Conservation (phyloP, 176 grass and related monocot species). For the Olyra latifolia region DNA sequence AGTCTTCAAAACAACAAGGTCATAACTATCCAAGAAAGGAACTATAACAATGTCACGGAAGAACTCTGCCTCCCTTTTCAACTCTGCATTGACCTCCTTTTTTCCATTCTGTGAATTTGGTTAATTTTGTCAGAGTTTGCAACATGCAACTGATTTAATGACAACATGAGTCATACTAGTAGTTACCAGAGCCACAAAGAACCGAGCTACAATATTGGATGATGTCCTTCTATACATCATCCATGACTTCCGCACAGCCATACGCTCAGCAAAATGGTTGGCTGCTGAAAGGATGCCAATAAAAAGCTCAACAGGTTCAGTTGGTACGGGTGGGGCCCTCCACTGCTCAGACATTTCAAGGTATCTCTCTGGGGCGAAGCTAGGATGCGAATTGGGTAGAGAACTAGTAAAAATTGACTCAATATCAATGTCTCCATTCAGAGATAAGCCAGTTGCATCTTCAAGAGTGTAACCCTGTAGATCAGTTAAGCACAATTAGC, state of each 20-base stretch:
- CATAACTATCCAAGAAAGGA: constrained; percentile 96
- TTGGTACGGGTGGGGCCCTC: constrained; percentile 66
- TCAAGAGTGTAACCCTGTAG: constrained; percentile 81
- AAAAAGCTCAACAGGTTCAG: constrained; percentile 83
- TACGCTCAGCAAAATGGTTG: constrained; percentile 93
- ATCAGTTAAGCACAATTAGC: constrained; percentile 10
- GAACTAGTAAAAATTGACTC: constrained; percentile 79
- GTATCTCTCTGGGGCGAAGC: constrained; percentile 65
- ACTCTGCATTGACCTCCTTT: constrained; percentile 73
- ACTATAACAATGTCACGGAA: constrained; percentile 93
- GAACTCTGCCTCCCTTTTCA: constrained; percentile 90
- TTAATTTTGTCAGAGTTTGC: constrained; percentile 7
- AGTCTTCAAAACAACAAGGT: constrained; percentile 94
- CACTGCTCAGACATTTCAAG: constrained; percentile 83
- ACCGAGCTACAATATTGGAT: constrained; percentile 75
- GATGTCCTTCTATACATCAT: constrained; percentile 83
- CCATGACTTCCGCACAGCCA: constrained; percentile 97
- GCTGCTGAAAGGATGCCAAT: constrained; percentile 92
- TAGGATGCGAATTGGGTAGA: constrained; percentile 78
- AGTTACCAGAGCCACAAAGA: constrained; percentile 97
- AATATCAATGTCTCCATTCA: constrained; percentile 79
- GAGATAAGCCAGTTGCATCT: constrained; percentile 84
- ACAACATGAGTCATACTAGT: not conserved
- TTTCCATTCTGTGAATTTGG: constrained; percentile 64
- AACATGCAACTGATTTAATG: not conserved